phyloP scores from a whole-genome alignment of 768 basidiomycete genomes.

The Naganishia onofrii region DNA sequence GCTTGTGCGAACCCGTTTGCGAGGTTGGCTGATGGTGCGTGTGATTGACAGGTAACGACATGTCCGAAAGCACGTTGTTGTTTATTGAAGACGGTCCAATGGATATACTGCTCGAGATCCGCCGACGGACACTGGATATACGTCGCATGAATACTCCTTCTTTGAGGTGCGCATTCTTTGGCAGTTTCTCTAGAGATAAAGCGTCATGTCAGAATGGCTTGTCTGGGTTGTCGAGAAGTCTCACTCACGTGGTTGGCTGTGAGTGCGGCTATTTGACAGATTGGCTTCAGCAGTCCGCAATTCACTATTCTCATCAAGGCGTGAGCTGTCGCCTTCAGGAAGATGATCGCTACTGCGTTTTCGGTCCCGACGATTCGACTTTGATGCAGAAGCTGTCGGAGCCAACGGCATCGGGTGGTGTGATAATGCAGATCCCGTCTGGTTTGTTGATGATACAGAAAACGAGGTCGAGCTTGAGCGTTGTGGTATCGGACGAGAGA shows the following conservation, averaged over 20 bases:
- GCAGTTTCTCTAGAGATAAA: background rate
- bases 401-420: too few species aligned
- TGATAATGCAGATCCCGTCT: too few species aligned
- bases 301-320: background rate
- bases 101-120: constrained; percentile 10
- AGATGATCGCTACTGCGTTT: constrained; percentile 5
- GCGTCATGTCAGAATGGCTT: background rate
- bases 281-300: background rate
- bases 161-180: background rate
- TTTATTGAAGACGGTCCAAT: constrained; percentile 2
- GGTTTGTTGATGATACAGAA: background rate
- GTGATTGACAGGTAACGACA: background rate
- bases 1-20: background rate
- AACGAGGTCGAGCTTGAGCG: background rate
- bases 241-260: too few species aligned
- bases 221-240: too few species aligned
- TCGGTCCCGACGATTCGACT: background rate
- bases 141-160: background rate
- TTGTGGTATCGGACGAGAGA: background rate
- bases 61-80: background rate
- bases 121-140: background rate
- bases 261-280: too few species aligned
- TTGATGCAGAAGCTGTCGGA: background rate
- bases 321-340: background rate
- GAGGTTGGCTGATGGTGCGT: background rate